Conservation (phyloP, 2,329 filamentous ascomycete species). For the Pseudogymnoascus sp. region DNA sequence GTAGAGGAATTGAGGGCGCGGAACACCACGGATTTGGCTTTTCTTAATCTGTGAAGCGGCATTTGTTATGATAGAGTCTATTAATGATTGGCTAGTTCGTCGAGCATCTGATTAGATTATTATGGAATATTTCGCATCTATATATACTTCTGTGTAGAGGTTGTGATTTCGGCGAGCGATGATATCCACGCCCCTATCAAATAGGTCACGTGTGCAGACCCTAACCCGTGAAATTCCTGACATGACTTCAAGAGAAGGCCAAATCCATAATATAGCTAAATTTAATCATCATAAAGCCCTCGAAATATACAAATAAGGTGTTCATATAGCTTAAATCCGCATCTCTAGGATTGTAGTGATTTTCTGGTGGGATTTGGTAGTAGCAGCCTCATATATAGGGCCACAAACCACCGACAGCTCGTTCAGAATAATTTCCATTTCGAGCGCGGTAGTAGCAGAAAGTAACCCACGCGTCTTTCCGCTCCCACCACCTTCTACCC, state of each 20-base stretch:
- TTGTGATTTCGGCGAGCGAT: not conserved
- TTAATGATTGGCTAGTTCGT: not conserved
- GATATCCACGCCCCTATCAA: not conserved
- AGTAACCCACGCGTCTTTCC: constrained; percentile 5
- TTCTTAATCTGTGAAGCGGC: not conserved
- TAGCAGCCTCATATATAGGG: not conserved
- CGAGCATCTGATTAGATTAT: not conserved
- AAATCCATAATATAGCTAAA: not conserved
- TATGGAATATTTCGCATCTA: not conserved
- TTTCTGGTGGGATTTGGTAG: not conserved
- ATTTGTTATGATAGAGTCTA: not conserved
- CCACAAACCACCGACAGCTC: not conserved
- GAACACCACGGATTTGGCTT: not conserved
- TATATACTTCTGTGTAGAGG: not conserved
- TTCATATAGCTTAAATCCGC: not conserved
- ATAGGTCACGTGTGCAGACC: not conserved
- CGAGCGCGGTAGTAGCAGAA: not conserved
- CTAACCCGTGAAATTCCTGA: not conserved
- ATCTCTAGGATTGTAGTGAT: not conserved
- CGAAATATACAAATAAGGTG: not conserved
- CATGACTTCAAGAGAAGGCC: not conserved
- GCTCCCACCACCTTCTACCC: not conserved
- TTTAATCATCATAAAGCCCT: not conserved
- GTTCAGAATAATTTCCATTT: constrained; percentile 9
- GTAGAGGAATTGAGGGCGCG: not conserved